These are phyloP conservation scores for Erodium texanum DNA, from an alignment of 441 rosid genomes.

Conservation along the genomic window DNA sequence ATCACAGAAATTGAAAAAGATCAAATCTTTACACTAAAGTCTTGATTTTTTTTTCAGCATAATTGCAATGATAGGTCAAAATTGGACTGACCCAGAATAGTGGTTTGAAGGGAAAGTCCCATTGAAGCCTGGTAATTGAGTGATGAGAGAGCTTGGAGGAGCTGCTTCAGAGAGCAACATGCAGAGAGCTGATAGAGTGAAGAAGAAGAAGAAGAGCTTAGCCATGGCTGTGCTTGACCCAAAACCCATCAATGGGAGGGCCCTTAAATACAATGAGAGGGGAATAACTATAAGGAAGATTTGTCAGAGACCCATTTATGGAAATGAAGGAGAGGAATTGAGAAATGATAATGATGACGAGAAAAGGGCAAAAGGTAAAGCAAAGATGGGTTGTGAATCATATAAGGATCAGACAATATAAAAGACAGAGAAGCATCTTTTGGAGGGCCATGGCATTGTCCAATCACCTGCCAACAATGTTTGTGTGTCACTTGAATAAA, in stretches of 20 bases:
- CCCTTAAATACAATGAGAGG: neutral
- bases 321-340: neutral
- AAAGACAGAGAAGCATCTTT: slow-evolving; percentile 1
- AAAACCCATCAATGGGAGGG: neutral
- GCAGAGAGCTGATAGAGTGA: slow-evolving; percentile 4
- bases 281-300: neutral
- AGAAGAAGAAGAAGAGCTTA: slow-evolving; percentile 10
- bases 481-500: neutral
- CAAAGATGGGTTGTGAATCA: neutral
- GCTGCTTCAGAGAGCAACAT: slow-evolving; percentile 25
- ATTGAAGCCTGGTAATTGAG: slow-evolving; percentile 42
- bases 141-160: slow-evolving; percentile 26
- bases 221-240: slow-evolving; percentile 17
- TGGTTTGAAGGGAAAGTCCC: slow-evolving; percentile 49
- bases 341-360: neutral
- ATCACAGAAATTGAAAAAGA: neutral
- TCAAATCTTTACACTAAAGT: neutral
- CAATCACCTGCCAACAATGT: slow-evolving; percentile 2
- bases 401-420: slow-evolving; percentile 1
- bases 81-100: slow-evolving; percentile 35
- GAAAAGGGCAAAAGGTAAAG: neutral
- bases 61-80: neutral
- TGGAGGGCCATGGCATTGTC: neutral
- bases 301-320: neutral
- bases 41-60: too few species aligned